Evolutionary conservation across 1,139 yeast species (phyloP), one percentile per base, ranked within the genome.

Genomic region (Hemisphaericaspora lyxosophila): DNA sequence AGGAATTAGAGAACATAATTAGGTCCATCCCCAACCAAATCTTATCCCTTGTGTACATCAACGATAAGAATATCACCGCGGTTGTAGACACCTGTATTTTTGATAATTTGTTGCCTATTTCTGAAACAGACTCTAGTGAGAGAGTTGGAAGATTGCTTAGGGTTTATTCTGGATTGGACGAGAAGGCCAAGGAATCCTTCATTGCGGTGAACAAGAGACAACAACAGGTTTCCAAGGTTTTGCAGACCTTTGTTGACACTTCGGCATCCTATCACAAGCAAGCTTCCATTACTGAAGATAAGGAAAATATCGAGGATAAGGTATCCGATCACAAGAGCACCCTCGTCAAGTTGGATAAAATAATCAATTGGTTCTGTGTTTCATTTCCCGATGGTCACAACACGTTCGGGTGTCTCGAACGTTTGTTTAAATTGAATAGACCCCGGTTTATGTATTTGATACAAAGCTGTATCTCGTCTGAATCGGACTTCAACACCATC

Each of bases 171-270:
- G 59, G 56, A 17, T 67, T 89, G 29, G 76, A 81, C 38, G 73
- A 73, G 0, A 81, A 79, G 44, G 76, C 90, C 1, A 70, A 69
- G 42, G 70, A 76, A 30, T 78, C 95, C 0, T 82, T 87, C 49
- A 62, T 71, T 40, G 92, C 95, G 0, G 76, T 85, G 31, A 72
- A 78, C 38, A 77, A 72, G 48, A 72, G 95, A 38, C 95, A 87
- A 52, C 72, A 74, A 35, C 85, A 82, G 45, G 59, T 78, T 27
- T 62, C 83, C 0, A 57, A 62, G 9, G 78, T 65, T 2, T 39
- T 77, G 6, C 46, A 36, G 5, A 67, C 63, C 19, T 63, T 70
- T 33, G 39, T 77, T 5, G 60, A 60, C 7, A 43, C 62, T 4
- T 56, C 69, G 9, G 70, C 65, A 34, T 36, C 72, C 53, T 40